A percentile compares a stretch with the other conserved stretches of the same genome.
These are phyloP conservation scores for Rhododendron kiyosumense DNA, from an alignment of 148 eudicot genomes.

Conservation along the genomic window DNA sequence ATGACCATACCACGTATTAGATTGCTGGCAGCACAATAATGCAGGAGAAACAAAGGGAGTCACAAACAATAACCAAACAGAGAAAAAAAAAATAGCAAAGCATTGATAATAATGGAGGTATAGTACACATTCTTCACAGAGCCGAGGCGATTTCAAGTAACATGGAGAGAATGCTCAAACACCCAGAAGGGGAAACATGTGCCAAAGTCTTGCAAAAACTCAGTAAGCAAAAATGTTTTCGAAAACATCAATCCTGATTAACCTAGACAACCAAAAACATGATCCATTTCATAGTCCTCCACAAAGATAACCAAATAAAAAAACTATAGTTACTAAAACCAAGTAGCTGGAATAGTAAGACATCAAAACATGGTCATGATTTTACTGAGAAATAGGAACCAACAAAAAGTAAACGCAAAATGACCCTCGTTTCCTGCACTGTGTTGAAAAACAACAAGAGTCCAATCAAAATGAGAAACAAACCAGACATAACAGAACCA, in stretches of 20 bases:
- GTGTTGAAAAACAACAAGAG: background rate
- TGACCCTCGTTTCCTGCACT: background rate
- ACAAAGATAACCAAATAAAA: background rate
- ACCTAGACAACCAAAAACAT: background rate
- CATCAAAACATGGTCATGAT: background rate
- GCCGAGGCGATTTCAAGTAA: background rate
- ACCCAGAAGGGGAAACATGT: background rate
- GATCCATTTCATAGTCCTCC: background rate
- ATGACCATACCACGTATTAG: slow-evolving; percentile 31
- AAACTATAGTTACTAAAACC: background rate
- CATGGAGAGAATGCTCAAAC: background rate
- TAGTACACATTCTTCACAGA: background rate
- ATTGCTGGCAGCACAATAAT: slow-evolving; percentile 13
- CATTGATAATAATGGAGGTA: background rate
- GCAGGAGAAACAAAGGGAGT: slow-evolving; percentile 10
- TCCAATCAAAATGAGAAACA: background rate
- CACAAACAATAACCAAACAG: slow-evolving; percentile 3
- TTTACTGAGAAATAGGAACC: background rate
- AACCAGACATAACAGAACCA: background rate
- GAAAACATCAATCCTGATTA: background rate
- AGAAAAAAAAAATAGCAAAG: background rate
- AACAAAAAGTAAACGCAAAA: background rate
- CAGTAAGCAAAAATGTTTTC: background rate
- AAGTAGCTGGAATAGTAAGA: background rate
- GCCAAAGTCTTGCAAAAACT: background rate